Base-by-base conservation (phyloP, 352 stramenopile genomes). In the Phytophthora constricta region DNA sequence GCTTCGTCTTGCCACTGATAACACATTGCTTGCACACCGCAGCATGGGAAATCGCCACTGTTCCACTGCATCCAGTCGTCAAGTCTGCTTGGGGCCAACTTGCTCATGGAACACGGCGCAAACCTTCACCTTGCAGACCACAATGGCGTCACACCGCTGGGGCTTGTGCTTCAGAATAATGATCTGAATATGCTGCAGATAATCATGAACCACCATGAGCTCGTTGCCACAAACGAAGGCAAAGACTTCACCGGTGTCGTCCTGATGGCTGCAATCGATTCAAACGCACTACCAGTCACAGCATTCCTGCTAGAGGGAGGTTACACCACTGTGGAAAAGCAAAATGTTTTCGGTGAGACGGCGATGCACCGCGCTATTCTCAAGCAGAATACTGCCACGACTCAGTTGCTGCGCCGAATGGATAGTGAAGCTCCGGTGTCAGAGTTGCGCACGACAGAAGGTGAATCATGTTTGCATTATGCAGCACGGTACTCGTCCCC, bases 401-500 rank as follows among this genome's bases (percentile, higher is more conserved):
- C 51, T 2, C 34, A 56, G 14, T 19, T 61, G 8, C 16, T 73
- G 47, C 52, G 59, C 9, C 5, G 37, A 22, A n/a, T 69, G 7
- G 59, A 73, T 25, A 53, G 59, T 17, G 20, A 11, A n/a, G n/a
- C n/a, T n/a, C n/a, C n/a, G n/a, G n/a, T n/a, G n/a, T n/a, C n/a
- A n/a, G n/a, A n/a, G n/a, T n/a, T n/a, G n/a, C n/a, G n/a, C n/a
- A n/a, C n/a, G n/a, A n/a, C n/a, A n/a, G n/a, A n/a, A n/a, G 41
- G 19, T 1, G 65, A 73, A 5, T 58, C 53, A 1, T 68, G 58
- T 46, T 52, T 73, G 14, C 65, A 73, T 46, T 73, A 65, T 47
- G 58, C 58, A 3, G 65, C 65, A 9, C 45, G 41, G 39, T 68
- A 58, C 26, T 65, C 52, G 5, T 51, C 46, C 23, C 47, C 45